Percentiles rank a stretch among this genome's conserved stretches.
Conservation (phyloP, 805 yeast genomes). For the Candida berthetii region DNA sequence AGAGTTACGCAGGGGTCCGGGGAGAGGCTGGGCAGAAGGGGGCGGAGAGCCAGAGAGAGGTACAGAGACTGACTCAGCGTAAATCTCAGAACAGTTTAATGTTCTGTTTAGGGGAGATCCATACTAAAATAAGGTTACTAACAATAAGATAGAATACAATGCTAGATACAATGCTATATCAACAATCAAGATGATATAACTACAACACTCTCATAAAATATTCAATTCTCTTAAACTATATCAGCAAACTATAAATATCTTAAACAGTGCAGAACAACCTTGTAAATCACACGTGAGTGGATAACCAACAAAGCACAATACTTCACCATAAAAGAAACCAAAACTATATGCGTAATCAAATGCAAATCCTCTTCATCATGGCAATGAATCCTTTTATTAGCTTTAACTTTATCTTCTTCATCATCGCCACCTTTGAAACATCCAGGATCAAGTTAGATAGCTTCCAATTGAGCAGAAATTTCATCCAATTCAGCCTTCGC, state of each 20-base stretch:
- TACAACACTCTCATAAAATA: too few relatives aligned
- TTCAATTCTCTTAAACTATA: neutral
- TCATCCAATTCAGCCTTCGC: slow-evolving; percentile 95
- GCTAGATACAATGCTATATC: too few relatives aligned
- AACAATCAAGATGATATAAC: too few relatives aligned
- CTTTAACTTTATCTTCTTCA: neutral
- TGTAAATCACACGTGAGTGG: neutral
- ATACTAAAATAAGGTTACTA: too few relatives aligned
- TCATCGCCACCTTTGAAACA: neutral
- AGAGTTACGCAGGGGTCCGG: too few relatives aligned
- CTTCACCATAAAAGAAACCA: neutral
- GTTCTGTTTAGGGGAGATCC: neutral
- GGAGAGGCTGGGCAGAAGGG: too few relatives aligned
- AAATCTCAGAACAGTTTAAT: neutral
- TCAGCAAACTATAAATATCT: neutral
- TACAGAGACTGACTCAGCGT: too few relatives aligned
- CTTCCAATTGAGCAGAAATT: slow-evolving; percentile 91
- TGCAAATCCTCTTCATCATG: neutral
- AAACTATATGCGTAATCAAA: neutral
- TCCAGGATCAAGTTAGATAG: slow-evolving; percentile 15
- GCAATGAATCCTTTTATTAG: too few relatives aligned
- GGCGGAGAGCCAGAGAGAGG: neutral
- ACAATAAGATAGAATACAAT: too few relatives aligned
- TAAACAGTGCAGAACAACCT: neutral
- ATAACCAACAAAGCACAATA: neutral